Evolutionary conservation across 352 stramenopile species (phyloP).

Genomic region (Phytophthora pseudosyringae): DNA sequence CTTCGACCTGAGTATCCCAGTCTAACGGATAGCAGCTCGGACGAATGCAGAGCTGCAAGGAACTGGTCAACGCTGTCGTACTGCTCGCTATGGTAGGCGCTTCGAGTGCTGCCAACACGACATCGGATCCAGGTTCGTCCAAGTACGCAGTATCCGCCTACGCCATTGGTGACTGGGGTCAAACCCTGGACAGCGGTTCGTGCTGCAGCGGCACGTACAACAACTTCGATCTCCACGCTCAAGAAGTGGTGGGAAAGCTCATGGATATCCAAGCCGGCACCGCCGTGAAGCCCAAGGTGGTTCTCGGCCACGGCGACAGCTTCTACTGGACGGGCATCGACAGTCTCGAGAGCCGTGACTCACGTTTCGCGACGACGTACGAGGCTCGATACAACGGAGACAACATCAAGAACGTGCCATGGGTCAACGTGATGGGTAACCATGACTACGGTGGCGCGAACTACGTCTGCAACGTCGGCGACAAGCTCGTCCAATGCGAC

Average conservation of each 20-base stretch:
- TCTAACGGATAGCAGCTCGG: neutral
- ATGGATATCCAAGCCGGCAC: slow-evolving; percentile 44
- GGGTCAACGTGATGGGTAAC: slow-evolving; percentile 22
- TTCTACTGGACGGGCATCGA: slow-evolving; percentile 26
- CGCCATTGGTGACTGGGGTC: slow-evolving; percentile 54
- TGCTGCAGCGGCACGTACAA: slow-evolving; percentile 43
- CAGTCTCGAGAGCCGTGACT: slow-evolving; percentile 16
- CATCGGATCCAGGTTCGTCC: neutral
- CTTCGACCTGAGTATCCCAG: neutral
- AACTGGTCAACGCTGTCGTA: slow-evolving; percentile 2
- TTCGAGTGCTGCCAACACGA: neutral
- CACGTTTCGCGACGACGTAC: slow-evolving; percentile 16
- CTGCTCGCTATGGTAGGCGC: neutral
- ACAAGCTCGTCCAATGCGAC: slow-evolving; percentile 11
- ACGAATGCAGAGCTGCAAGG: slow-evolving; percentile 10
- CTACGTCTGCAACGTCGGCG: slow-evolving; percentile 18
- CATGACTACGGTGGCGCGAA: slow-evolving; percentile 20
- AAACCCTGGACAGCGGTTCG: slow-evolving; percentile 34
- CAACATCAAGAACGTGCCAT: slow-evolving; percentile 21
- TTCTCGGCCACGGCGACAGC: slow-evolving; percentile 17
- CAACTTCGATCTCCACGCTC: slow-evolving; percentile 37
- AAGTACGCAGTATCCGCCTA: slow-evolving; percentile 10
- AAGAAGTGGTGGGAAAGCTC: slow-evolving; percentile 36
- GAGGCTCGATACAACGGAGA: slow-evolving; percentile 6
- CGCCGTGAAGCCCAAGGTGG: slow-evolving; percentile 42